Conservation (phyloP, 441 rosid genomes). For the Populus hybrid region DNA sequence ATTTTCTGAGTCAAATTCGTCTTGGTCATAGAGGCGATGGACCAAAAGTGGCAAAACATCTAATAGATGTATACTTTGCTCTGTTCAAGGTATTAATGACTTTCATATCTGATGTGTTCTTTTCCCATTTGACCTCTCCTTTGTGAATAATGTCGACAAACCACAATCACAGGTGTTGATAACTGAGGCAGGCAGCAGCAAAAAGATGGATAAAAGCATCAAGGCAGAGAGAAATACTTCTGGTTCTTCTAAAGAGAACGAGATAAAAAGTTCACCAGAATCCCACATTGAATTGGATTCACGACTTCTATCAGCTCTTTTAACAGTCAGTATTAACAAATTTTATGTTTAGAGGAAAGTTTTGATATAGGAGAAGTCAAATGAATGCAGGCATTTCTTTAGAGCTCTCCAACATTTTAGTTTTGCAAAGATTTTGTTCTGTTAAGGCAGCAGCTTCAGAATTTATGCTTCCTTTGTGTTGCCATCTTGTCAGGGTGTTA, state of each 20-base stretch:
- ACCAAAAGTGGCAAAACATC: slow-evolving; percentile 82
- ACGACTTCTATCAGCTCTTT: slow-evolving; percentile 81
- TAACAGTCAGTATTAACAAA: slow-evolving; percentile 52
- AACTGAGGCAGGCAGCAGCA: slow-evolving; percentile 48
- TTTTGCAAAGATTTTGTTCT: not conserved
- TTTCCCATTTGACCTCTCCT: not conserved
- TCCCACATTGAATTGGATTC: slow-evolving; percentile 91
- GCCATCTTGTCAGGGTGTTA: slow-evolving; percentile 68
- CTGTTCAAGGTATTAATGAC: slow-evolving; percentile 67
- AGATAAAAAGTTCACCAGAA: slow-evolving; percentile 39
- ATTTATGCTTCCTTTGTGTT: slow-evolving; percentile 11
- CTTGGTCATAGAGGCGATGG: slow-evolving; percentile 81
- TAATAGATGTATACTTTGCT: slow-evolving; percentile 93
- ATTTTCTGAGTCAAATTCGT: slow-evolving; percentile 87
- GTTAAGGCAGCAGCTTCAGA: not conserved
- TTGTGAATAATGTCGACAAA: slow-evolving; percentile 3
- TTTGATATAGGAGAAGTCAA: not conserved
- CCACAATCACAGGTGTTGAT: slow-evolving; percentile 59
- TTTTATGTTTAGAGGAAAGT: not conserved
- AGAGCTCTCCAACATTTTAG: not conserved
- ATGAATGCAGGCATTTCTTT: not conserved
- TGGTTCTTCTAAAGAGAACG: slow-evolving; percentile 33
- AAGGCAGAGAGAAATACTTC: slow-evolving; percentile 27
- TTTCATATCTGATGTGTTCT: slow-evolving; percentile 2
- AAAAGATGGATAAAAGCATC: slow-evolving; percentile 32